phyloP scores from a whole-genome alignment of 164 flowering plant species.

The Chloranthus sessilifolius region DNA sequence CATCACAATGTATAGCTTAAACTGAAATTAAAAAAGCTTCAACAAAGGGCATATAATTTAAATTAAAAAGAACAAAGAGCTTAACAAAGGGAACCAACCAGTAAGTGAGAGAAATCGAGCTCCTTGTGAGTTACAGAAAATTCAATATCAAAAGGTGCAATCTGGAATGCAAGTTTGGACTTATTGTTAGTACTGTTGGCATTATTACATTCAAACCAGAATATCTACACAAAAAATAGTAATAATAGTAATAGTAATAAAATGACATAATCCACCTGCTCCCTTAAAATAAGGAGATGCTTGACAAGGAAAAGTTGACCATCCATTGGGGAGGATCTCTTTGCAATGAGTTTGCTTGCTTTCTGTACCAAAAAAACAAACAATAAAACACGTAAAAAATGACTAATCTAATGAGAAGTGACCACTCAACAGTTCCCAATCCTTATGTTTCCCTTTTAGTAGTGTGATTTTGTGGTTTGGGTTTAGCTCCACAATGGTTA shows the following conservation, averaged over 20 bases:
- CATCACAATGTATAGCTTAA: neutral
- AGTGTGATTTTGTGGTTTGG: too few species aligned
- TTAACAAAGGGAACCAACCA: constrained; percentile 56
- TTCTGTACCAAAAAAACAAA: constrained; percentile 39
- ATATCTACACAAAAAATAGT: neutral
- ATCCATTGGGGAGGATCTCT: constrained; percentile 82
- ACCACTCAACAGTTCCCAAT: too few species aligned
- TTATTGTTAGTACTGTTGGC: neutral
- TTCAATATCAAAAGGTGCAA: constrained; percentile 96
- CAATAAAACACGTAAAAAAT: neutral
- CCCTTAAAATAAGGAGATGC: constrained; percentile 86
- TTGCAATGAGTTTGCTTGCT: constrained; percentile 82
- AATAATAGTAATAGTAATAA: neutral
- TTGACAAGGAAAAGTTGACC: constrained; percentile 94
- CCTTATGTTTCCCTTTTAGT: too few species aligned
- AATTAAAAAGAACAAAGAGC: neutral
- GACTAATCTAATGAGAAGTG: too few species aligned
- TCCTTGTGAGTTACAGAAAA: constrained; percentile 95
- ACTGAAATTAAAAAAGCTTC: neutral
- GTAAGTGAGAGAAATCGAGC: constrained; percentile 96
- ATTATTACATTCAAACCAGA: neutral
- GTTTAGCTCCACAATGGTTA: too few species aligned
- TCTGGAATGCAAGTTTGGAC: constrained; percentile 60
- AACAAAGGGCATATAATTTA: neutral
- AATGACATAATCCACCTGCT: constrained; percentile 51